These are phyloP conservation scores for Metarhizium brunneum DNA, from an alignment of 2,329 filamentous ascomycete species.

Conservation along the genomic window DNA sequence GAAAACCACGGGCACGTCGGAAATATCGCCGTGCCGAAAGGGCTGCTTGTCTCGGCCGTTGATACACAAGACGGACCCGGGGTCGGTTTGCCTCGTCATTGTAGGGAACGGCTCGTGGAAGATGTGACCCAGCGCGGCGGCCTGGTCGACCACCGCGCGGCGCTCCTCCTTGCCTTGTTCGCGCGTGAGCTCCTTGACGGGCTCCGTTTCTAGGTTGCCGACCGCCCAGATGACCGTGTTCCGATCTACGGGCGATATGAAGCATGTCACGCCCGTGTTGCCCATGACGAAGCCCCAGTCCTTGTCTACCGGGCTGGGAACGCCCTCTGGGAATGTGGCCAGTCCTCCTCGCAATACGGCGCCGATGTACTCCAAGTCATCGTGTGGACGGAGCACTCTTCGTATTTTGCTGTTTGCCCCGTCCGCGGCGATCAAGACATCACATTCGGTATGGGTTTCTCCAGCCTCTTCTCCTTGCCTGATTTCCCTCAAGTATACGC, in stretches of 20 bases:
- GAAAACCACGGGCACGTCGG: conserved; percentile 26
- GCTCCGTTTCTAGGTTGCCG: conserved; percentile 20
- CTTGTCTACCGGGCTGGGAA: conserved; percentile 13
- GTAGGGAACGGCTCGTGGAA: conserved; percentile 30
- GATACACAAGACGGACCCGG: conserved; percentile 24
- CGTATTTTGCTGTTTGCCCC: conserved; percentile 33
- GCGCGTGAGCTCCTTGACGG: conserved; percentile 8
- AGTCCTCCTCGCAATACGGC: conserved; percentile 28
- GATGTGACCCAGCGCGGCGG: conserved; percentile 20
- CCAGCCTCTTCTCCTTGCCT: background rate
- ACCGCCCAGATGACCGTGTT: conserved; percentile 32
- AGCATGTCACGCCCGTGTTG: conserved; percentile 28
- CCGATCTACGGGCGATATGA: conserved; percentile 34
- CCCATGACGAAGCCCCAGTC: too few relatives aligned
- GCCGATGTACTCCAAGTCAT: conserved; percentile 29
- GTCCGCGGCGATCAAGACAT: conserved; percentile 36
- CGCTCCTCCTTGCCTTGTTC: conserved; percentile 13
- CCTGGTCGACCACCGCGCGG: conserved; percentile 20
- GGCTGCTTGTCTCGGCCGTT: conserved; percentile 35
- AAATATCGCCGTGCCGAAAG: conserved; percentile 25
- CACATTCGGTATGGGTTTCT: conserved; percentile 18
- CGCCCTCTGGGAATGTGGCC: conserved; percentile 22
- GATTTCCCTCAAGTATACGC: background rate
- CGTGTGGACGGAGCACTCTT: conserved; percentile 25
- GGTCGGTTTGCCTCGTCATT: conserved; percentile 30